Percentiles rank a stretch among this genome's conserved stretches.
phyloP scores from a whole-genome alignment of 169 alveolate genomes.

The Babesia gibsoni region DNA sequence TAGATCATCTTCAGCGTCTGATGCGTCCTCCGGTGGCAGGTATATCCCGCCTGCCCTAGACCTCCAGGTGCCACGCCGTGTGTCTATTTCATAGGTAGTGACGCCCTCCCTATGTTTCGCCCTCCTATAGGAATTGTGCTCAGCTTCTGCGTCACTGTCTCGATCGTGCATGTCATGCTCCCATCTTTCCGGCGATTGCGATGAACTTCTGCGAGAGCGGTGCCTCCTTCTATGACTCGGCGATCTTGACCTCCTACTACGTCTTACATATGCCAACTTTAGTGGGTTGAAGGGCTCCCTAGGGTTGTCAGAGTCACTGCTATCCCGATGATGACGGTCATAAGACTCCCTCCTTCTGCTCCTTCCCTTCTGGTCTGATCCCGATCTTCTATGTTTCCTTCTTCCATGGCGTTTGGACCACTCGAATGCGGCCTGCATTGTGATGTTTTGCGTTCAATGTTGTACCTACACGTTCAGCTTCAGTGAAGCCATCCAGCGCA shows the following conservation, averaged over 20 bases:
- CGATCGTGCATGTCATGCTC: conserved; percentile 48
- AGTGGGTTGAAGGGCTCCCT: conserved; percentile 63
- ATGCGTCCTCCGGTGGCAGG: conserved; percentile 44
- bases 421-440: conserved; percentile 53
- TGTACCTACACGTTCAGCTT: conserved; percentile 42
- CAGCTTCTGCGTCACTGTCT: not conserved
- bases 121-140: conserved; percentile 3
- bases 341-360: not conserved
- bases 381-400: not conserved
- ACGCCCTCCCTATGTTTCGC: not conserved
- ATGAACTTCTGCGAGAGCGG: not conserved
- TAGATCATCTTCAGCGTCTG: conserved; percentile 5
- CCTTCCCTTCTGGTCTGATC: not conserved
- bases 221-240: not conserved
- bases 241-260: not conserved
- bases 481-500: conserved; percentile 16
- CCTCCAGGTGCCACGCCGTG: conserved; percentile 54
- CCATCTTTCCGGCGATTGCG: conserved; percentile 34
- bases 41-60: conserved; percentile 64
- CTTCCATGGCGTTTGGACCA: conserved; percentile 30
- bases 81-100: conserved; percentile 12
- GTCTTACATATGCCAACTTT: conserved; percentile 25
- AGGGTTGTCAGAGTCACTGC: conserved; percentile 45
- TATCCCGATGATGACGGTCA: not conserved
- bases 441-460: not conserved